Percentiles rank a stretch among this genome's conserved stretches.
Conservation (phyloP, 495 filamentous ascomycete species). For the Xylaria sp. region DNA sequence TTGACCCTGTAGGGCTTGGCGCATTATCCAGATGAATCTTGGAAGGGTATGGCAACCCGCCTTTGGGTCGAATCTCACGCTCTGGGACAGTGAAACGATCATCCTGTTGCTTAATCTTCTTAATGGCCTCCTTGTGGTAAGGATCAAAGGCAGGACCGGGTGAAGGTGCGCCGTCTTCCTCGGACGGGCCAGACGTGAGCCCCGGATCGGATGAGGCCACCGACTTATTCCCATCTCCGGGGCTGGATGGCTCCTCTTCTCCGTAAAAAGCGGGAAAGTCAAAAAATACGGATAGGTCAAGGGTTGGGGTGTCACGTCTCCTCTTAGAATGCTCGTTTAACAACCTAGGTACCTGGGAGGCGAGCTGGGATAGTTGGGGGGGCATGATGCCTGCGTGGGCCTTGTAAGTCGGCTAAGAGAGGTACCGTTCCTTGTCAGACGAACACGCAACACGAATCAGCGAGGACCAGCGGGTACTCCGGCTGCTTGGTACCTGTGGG, state of each 20-base stretch:
- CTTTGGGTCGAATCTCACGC: constrained; percentile 43
- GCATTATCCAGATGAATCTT: constrained; percentile 43
- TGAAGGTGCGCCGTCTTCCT: constrained; percentile 44
- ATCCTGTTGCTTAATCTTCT: constrained; percentile 43
- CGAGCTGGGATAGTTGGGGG: constrained; percentile 44
- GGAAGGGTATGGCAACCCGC: constrained; percentile 39
- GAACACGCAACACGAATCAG: constrained; percentile 47
- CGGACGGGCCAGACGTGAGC: constrained; percentile 43
- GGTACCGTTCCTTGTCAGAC: constrained; percentile 46
- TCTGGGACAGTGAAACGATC: constrained; percentile 43
- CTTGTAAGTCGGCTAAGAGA: constrained; percentile 48
- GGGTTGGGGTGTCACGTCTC: constrained; percentile 38
- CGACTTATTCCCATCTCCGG: constrained; percentile 44
- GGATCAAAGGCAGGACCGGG: constrained; percentile 40
- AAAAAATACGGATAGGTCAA: constrained; percentile 44
- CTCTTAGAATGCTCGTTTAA: constrained; percentile 41
- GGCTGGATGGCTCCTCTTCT: constrained; percentile 38
- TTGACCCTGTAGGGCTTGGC: constrained; percentile 32
- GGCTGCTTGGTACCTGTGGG: constrained; percentile 44
- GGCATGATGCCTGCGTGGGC: constrained; percentile 45
- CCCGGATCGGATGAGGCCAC: constrained; percentile 44
- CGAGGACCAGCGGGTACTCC: constrained; percentile 43
- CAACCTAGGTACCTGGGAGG: constrained; percentile 42
- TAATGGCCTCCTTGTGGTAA: constrained; percentile 42
- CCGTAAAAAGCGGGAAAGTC: constrained; percentile 43